These are phyloP conservation scores for Lodderomyces jiufengensis DNA, from an alignment of 1,139 yeast species.

Conservation along the genomic window DNA sequence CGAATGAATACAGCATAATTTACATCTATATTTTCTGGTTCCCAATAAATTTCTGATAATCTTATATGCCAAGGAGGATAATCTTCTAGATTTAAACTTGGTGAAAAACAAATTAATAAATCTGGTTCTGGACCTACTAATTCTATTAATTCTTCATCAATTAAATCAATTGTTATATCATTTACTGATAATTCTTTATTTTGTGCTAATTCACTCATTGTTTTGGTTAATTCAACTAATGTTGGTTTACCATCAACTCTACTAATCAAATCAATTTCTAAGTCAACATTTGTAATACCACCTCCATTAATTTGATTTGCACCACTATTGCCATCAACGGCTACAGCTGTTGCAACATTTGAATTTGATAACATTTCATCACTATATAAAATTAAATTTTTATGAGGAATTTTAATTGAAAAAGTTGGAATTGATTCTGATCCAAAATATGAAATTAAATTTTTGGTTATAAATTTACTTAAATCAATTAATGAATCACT, in stretches of 20 bases:
- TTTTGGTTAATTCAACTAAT: constrained; percentile 80
- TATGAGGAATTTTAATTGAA: constrained; percentile 59
- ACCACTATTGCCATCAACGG: constrained; percentile 15
- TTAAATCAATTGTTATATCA: constrained; percentile 69
- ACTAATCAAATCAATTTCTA: constrained; percentile 66
- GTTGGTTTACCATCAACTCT: constrained; percentile 86
- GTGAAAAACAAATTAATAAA: constrained; percentile 78
- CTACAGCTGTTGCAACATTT: background rate
- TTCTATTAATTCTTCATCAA: constrained; percentile 71
- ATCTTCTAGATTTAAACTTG: constrained; percentile 81
- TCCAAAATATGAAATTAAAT: constrained; percentile 73
- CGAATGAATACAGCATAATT: constrained; percentile 81
- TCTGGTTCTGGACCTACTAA: constrained; percentile 92
- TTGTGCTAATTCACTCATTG: constrained; percentile 74
- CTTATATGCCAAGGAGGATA: constrained; percentile 98
- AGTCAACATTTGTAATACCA: constrained; percentile 32
- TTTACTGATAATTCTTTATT: constrained; percentile 57
- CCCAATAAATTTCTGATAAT: constrained; percentile 87
- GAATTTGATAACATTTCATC: constrained; percentile 2
- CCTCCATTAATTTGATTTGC: background rate
- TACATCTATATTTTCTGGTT: constrained; percentile 76
- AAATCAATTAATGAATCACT: constrained; percentile 49
- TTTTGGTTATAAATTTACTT: constrained; percentile 55
- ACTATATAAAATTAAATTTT: constrained; percentile 47
- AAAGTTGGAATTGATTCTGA: constrained; percentile 62